Evolutionary conservation across 129 eudicot species (phyloP), one percentile per base, ranked within the genome.

Genomic region (Flaveria ramosissima): DNA sequence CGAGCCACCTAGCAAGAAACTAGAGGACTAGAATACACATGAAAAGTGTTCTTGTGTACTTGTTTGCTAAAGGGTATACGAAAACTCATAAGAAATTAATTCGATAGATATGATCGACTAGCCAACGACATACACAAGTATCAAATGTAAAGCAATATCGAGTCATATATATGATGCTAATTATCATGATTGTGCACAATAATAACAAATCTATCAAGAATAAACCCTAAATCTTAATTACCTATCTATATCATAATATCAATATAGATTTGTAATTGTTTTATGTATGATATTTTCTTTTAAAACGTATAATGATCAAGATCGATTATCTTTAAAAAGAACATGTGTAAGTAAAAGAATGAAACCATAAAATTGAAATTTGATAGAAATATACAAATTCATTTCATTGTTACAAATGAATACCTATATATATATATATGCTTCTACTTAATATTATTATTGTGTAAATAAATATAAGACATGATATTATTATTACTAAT

Each of bases 321-420:
- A 19, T 17, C 8, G 20, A 7, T 21, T 55, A 2, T 19, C 12
- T 36, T 1, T 36, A 6, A 36, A 36, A 36, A 55, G 62, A 19
- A 55, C 19, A 6, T 17, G 61, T 55, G 61, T 7, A 53, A 17
- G 0, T 7, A 20, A 53, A n/a, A 53, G 60, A 53, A 17, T 16
- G 11, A 6, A 53, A 53, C 19, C 61, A 55, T 55, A 8, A 19
- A 55, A 19, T 7, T 17, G 19, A 55, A 55, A 55, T 53, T 53
- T 53, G 60, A 53, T n/a, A 7, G 60, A 17, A 17, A 53, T 55
- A 6, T 53, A 4, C 24, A 53, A 55, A 55, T 19, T 55, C 9
- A 6, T 55, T 55, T 19, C 19, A 55, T 55, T 59, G 32, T 59
- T 59, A 59, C 65, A 59, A 59, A 59, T 11, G 65, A 50, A 50